These are phyloP conservation scores for Diaporthe nobilis DNA, from an alignment of 2,329 filamentous ascomycete genomes.

Conservation along the genomic window DNA sequence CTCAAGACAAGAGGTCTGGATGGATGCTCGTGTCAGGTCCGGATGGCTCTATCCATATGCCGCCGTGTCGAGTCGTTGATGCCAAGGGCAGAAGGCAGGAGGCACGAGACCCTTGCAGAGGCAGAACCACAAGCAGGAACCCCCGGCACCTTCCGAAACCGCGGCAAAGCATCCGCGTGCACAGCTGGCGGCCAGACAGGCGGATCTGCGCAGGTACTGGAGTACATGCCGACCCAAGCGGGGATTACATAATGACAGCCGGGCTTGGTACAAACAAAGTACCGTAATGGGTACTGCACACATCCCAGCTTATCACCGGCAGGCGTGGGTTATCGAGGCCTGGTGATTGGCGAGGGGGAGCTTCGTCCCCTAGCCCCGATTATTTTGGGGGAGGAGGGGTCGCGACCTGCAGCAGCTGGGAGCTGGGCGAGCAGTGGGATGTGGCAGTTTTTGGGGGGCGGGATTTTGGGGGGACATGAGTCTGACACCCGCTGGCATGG, in stretches of 20 bases:
- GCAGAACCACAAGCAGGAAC: constrained; percentile 2
- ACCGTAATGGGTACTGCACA: neutral
- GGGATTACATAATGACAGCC: constrained; percentile 19
- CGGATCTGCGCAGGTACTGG: neutral
- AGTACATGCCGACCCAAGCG: neutral
- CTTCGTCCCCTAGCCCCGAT: neutral
- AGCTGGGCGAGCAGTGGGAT: constrained; percentile 10
- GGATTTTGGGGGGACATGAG: constrained; percentile 26
- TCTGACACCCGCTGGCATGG: constrained; percentile 28
- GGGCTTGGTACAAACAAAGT: neutral
- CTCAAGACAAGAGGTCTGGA: constrained; percentile 18
- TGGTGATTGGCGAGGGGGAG: constrained; percentile 14
- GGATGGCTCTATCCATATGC: constrained; percentile 17
- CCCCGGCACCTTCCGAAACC: constrained; percentile 32
- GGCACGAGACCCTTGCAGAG: constrained; percentile 29
- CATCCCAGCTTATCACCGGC: constrained; percentile 26
- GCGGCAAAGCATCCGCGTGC: constrained; percentile 27
- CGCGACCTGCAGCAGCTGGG: constrained; percentile 9
- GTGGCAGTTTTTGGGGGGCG: constrained; percentile 6
- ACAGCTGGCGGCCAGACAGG: constrained; percentile 3
- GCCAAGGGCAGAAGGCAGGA: constrained; percentile 9
- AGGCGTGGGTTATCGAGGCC: constrained; percentile 38
- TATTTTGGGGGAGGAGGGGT: constrained; percentile 40
- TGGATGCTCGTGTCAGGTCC: constrained; percentile 21
- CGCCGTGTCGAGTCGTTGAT: constrained; percentile 27